Percentiles rank a stretch among this genome's conserved stretches.
Conservation (phyloP, 169 alveolate genomes). For the Pseudocohnilembus persalinus region DNA sequence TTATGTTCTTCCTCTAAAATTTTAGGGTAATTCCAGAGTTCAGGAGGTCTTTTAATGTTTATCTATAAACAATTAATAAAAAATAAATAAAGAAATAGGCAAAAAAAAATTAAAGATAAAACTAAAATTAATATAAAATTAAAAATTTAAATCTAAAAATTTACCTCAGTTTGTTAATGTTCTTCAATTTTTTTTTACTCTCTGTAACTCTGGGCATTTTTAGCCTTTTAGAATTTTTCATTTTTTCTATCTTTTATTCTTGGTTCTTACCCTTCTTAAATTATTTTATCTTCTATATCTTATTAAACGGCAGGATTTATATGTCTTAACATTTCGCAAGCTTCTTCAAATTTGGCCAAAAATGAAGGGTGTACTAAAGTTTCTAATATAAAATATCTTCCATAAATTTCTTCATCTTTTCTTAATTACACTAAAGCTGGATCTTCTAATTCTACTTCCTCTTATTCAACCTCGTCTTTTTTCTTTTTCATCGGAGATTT, state of each 20-base stretch:
- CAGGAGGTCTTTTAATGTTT: constrained; percentile 38
- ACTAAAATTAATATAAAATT: not conserved
- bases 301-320: constrained; percentile 39
- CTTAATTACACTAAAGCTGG: not conserved
- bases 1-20: constrained; percentile 37
- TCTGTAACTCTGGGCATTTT: not conserved
- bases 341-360: constrained; percentile 30
- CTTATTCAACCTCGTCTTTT: constrained; percentile 3
- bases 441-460: constrained; percentile 19
- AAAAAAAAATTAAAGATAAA: too few species aligned
- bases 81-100: too few species aligned
- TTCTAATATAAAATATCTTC: constrained; percentile 45
- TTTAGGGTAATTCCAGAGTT: constrained; percentile 46
- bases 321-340: constrained; percentile 41
- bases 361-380: constrained; percentile 9
- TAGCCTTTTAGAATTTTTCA: constrained; percentile 5
- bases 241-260: constrained; percentile 1
- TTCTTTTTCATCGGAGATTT: constrained; percentile 24
- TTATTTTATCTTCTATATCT: constrained; percentile 37
- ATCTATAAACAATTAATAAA: too few species aligned
- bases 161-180: constrained; percentile 18
- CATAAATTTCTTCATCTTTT: constrained; percentile 38
- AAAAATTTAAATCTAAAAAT: constrained; percentile 21
- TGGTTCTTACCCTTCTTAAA: constrained; percentile 29
- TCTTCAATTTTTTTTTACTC: constrained; percentile 22